phyloP scores from a whole-genome alignment of 768 basidiomycete species.

The Pleurotus tuber-regium region DNA sequence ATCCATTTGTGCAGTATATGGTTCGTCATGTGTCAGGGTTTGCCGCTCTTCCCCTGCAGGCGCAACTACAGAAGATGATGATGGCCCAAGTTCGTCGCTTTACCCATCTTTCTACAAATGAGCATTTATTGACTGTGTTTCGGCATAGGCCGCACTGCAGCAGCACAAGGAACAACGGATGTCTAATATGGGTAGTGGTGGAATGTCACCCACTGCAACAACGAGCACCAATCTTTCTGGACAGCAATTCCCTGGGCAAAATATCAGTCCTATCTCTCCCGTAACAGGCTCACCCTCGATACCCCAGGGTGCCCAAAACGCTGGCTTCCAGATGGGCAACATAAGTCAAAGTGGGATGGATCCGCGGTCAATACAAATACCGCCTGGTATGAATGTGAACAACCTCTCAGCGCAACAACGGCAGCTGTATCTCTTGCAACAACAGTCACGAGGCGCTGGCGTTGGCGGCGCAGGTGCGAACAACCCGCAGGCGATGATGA shows the following conservation, averaged over 20 bases:
- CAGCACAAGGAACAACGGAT: conserved; percentile 23
- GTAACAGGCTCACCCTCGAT: conserved; percentile 10
- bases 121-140: background rate
- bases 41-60: conserved; percentile 41
- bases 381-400: conserved; percentile 25
- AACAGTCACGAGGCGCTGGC: conserved; percentile 23
- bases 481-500: conserved; percentile 20
- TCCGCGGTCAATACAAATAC: conserved; percentile 24
- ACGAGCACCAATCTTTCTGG: no score
- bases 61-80: conserved; percentile 61
- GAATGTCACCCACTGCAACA: conserved; percentile 8
- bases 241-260: conserved; percentile 15
- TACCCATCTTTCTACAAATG: background rate
- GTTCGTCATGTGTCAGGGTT: conserved; percentile 51
- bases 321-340: conserved; percentile 16
- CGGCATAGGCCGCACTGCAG: conserved; percentile 8
- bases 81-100: conserved; percentile 43
- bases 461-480: conserved; percentile 17
- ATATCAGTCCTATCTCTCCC: conserved; percentile 22
- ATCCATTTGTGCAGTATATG: conserved; percentile 61
- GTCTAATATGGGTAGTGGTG: background rate
- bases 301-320: conserved; percentile 21
- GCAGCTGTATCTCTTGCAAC: conserved; percentile 38
- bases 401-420: conserved; percentile 40
- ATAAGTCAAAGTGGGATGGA: conserved; percentile 30